Percentiles rank a stretch among this genome's conserved stretches.
phyloP scores from a whole-genome alignment of 345 rosid genomes.

The Clausena lansium region DNA sequence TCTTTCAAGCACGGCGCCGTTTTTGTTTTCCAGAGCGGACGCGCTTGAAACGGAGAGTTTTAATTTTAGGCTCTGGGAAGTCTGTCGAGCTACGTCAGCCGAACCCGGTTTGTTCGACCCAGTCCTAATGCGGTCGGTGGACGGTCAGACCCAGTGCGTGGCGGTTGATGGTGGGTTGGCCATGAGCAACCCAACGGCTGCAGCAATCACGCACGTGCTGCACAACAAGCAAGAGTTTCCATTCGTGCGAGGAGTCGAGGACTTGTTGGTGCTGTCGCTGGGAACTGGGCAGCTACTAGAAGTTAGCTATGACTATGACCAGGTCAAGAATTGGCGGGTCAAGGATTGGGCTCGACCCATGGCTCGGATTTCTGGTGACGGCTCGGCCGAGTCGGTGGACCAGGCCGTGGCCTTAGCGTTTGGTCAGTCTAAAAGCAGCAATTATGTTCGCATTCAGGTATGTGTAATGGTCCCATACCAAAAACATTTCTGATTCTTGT shows the following conservation, averaged over 20 bases:
- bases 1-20: constrained; percentile 82
- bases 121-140: constrained; percentile 61
- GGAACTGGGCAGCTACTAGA: constrained; percentile 85
- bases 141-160: constrained; percentile 70
- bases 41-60: constrained; percentile 86
- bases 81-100: constrained; percentile 91
- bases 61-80: constrained; percentile 86
- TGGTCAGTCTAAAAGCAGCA: constrained; percentile 68
- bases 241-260: constrained; percentile 93
- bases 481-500: background rate
- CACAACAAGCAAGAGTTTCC: constrained; percentile 98
- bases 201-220: constrained; percentile 94
- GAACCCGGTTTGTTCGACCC: constrained; percentile 81
- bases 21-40: constrained; percentile 94
- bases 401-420: constrained; percentile 96
- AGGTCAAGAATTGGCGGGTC: constrained; percentile 69
- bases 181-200: constrained; percentile 87
- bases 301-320: constrained; percentile 64
- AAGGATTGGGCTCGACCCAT: constrained; percentile 93
- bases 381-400: constrained; percentile 86
- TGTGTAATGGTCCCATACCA: background rate
- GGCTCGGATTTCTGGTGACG: constrained; percentile 78
- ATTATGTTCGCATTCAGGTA: constrained; percentile 94
- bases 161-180: constrained; percentile 90
- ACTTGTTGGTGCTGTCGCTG: constrained; percentile 75